Evolutionary conservation across 1,139 yeast genomes (phyloP).

Genomic region (Taiozyma sp.): DNA sequence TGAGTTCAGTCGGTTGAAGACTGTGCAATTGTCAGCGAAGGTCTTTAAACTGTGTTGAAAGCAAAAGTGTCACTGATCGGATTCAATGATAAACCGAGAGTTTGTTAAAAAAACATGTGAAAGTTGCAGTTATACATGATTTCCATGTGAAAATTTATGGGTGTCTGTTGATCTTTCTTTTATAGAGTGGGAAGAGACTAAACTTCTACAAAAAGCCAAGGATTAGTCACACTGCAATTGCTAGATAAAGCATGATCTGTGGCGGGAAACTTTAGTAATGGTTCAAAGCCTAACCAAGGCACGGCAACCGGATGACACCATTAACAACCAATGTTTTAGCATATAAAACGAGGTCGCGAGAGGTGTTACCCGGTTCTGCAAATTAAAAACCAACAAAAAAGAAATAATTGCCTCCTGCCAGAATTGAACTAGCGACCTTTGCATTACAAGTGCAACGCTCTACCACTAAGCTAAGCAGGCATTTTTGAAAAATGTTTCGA

Average conservation of each 20-base stretch:
- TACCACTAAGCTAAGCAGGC: slow-evolving; percentile 93
- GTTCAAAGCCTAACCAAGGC: background rate
- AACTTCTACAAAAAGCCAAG: background rate
- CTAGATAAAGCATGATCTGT: background rate
- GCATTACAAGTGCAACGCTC: slow-evolving; percentile 97
- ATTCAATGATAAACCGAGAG: background rate
- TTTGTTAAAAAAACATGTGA: background rate
- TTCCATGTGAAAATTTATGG: background rate
- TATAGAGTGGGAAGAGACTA: background rate
- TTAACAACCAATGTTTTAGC: background rate
- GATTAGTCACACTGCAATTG: background rate
- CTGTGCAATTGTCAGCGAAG: background rate
- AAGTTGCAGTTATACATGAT: background rate
- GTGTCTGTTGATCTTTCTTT: background rate
- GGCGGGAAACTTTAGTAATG: background rate
- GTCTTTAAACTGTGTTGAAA: background rate
- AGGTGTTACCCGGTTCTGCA: background rate
- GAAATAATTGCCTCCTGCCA: slow-evolving; percentile 70
- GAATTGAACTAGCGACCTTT: slow-evolving; percentile 94
- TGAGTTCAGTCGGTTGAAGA: background rate
- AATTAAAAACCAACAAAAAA: slow-evolving; percentile 1
- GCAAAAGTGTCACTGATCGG: background rate
- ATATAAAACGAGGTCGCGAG: background rate
- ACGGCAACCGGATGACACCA: background rate
- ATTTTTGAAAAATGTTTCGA: background rate